These are phyloP conservation scores for Dimocarpus longan DNA, from an alignment of 345 rosid genomes.

Conservation along the genomic window DNA sequence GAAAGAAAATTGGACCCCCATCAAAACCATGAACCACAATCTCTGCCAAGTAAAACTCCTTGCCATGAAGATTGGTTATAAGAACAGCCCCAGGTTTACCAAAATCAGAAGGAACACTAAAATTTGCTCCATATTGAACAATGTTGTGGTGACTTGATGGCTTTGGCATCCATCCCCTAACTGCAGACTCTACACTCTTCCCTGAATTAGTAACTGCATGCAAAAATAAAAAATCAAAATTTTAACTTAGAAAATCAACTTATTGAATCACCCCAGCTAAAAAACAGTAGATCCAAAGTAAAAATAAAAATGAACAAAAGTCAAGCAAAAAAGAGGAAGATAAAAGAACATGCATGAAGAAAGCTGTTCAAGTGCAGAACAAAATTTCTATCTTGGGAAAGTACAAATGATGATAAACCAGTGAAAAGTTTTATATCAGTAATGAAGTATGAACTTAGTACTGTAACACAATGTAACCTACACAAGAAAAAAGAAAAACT, in stretches of 20 bases:
- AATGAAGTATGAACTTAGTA: too few relatives aligned
- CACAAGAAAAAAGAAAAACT: too few relatives aligned
- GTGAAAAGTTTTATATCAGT: too few relatives aligned
- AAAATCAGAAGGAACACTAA: conserved; percentile 64
- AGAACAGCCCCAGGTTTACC: conserved; percentile 84
- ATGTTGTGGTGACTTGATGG: conserved; percentile 46
- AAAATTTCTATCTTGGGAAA: too few relatives aligned
- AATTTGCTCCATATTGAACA: conserved; percentile 67
- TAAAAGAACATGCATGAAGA: too few relatives aligned
- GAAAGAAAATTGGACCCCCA: conserved; percentile 65
- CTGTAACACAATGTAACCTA: too few relatives aligned
- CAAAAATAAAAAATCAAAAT: not conserved
- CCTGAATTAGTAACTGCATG: conserved; percentile 68
- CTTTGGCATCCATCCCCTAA: conserved; percentile 71
- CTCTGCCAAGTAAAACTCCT: conserved; percentile 73
- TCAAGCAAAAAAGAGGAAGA: too few relatives aligned
- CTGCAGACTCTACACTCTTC: conserved; percentile 54
- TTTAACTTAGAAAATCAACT: not conserved
- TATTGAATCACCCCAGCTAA: not conserved
- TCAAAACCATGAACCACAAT: conserved; percentile 65
- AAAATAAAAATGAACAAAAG: too few relatives aligned
- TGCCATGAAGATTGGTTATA: conserved; percentile 66
- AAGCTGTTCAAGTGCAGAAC: too few relatives aligned
- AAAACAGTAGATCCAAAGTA: too few relatives aligned
- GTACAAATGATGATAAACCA: too few relatives aligned